Conservation (phyloP, 305 asterid genomes). For the Withania somnifera region DNA sequence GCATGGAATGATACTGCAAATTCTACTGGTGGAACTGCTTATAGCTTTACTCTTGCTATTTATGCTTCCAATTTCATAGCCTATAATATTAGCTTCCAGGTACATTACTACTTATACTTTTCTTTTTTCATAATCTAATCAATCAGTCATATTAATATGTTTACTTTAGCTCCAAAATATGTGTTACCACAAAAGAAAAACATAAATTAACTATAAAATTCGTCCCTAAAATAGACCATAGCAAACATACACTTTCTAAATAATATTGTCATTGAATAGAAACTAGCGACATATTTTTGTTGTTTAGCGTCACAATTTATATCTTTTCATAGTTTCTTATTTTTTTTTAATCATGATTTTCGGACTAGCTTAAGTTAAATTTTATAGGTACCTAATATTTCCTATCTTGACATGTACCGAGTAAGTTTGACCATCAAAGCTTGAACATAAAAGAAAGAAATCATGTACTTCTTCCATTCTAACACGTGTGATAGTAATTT, state of each 20-base stretch:
- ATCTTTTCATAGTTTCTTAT: background rate
- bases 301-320: too few relatives aligned
- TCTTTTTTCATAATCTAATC: background rate
- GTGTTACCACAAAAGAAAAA: too few relatives aligned
- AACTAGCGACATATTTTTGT: background rate
- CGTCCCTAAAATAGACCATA: background rate
- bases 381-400: too few relatives aligned
- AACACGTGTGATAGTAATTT: too few relatives aligned
- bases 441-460: too few relatives aligned
- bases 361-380: background rate
- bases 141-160: too few relatives aligned
- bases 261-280: background rate
- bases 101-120: background rate
- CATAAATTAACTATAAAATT: background rate
- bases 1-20: constrained; percentile 81
- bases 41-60: constrained; percentile 42
- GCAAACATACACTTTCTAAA: too few relatives aligned
- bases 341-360: background rate
- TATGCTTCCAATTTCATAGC: constrained; percentile 54
- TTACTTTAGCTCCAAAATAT: too few relatives aligned
- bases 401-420: too few relatives aligned
- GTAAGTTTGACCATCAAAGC: too few relatives aligned
- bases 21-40: constrained; percentile 58
- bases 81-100: constrained; percentile 75
- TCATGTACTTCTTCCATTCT: too few relatives aligned